These are phyloP conservation scores for Colletotrichum gloeosporioides DNA, from an alignment of 2,329 filamentous ascomycete species.

Conservation along the genomic window DNA sequence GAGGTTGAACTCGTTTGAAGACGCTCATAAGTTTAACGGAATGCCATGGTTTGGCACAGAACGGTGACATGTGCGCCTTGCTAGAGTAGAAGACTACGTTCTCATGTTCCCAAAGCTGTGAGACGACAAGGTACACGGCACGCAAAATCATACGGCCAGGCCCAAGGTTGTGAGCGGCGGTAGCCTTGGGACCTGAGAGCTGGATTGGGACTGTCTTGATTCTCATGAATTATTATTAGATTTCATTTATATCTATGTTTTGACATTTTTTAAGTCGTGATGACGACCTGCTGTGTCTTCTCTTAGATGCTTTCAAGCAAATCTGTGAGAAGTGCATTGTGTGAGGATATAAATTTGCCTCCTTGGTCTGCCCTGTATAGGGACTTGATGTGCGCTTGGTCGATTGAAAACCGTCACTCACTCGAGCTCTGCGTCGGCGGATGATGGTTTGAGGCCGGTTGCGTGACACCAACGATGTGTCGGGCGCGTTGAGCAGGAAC, in stretches of 20 bases:
- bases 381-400: background rate
- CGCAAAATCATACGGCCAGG: background rate
- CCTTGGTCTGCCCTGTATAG: background rate
- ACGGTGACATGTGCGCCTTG: background rate
- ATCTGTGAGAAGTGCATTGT: background rate
- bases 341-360: background rate
- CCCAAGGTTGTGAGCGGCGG: background rate
- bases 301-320: background rate
- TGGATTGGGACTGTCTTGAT: background rate
- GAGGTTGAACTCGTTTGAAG: background rate
- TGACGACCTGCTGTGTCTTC: background rate
- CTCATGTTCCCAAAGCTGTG: background rate
- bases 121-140: background rate
- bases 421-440: background rate
- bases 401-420: background rate
- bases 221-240: background rate
- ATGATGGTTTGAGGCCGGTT: background rate
- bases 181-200: background rate
- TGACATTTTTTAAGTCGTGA: background rate
- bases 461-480: background rate
- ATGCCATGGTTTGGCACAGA: background rate
- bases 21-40: background rate
- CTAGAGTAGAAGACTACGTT: background rate
- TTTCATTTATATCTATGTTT: background rate
- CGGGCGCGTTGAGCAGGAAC: background rate